Base-by-base conservation (phyloP, 1,139 yeast species). In the Hyphopichia fennica region DNA sequence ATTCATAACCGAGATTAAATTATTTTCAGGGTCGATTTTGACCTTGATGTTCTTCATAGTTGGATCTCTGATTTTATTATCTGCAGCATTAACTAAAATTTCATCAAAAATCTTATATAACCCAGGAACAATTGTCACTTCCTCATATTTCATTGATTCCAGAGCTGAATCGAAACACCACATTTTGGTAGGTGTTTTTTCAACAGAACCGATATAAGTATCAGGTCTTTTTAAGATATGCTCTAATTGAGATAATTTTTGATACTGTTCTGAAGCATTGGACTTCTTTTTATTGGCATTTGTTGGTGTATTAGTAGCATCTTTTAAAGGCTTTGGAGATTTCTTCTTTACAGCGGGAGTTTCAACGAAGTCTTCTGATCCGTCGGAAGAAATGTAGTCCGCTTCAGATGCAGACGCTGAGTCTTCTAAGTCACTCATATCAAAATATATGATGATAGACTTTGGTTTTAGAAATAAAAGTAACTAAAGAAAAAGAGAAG, bases 221-320 rank as follows among this genome's bases (percentile, higher is more conserved):
- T 95, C 99, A 1, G 99, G 99, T 65, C 99, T 85, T 63, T 90
- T 90, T 58, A 95, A 74, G 48, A 95, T 93, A 76, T 95, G 99
- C 60, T 95, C 98, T 55, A 95, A 73, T 65, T 91, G 99, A 3
- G 97, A 84, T 42, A 95, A 81, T 66, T 87, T 87, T 64, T 93
- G 98, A 65, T 95, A 95, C 54, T 88, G 93, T 40, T 86, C 87
- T 8, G 96, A 85, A 4, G 77, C 77, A 51, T 54, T 62, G 25
- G 47, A 30, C 13, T 39, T 40, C 11, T 40, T 43, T 22, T 43
- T 38, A 7, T 19, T 4, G 4, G 30, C 14, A 15, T 14, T 15
- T 13, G 27, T 14, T 20, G 34, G 9, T 14, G 52, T 54, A 44
- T 61, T 58, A 14, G 65, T 59, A 13, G 65, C 40, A 45, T 63